Evolutionary conservation across 1,284 basidiomycete species (phyloP).

Genomic region (Malassezia globosa): DNA sequence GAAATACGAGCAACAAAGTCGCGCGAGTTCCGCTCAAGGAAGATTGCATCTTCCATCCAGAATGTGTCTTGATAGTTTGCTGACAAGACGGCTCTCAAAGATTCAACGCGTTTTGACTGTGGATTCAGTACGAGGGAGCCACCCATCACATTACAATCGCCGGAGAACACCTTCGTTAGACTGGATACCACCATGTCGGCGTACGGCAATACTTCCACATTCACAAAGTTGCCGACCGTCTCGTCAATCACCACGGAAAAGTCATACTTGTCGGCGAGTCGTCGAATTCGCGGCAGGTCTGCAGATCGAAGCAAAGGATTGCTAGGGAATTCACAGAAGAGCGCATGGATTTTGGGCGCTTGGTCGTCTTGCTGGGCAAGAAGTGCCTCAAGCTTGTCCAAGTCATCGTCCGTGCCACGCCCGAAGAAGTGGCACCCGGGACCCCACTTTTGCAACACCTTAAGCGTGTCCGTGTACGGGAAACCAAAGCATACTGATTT

Average conservation of each 20-base stretch:
- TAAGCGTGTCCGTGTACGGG: conserved; percentile 93
- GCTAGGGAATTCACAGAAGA: conserved; percentile 74
- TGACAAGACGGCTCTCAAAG: conserved; percentile 58
- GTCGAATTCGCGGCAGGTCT: conserved; percentile 65
- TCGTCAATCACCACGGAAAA: conserved; percentile 89
- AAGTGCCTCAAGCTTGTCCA: conserved; percentile 61
- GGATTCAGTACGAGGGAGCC: conserved; percentile 66
- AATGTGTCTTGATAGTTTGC: conserved; percentile 71
- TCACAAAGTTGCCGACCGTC: conserved; percentile 89
- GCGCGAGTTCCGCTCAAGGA: conserved; percentile 94
- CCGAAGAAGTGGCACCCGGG: conserved; percentile 86
- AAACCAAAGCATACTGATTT: conserved; percentile 56
- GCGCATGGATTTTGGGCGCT: conserved; percentile 49
- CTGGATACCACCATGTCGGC: conserved; percentile 90
- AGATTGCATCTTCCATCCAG: conserved; percentile 84
- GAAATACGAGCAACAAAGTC: conserved; percentile 70
- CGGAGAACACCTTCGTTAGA: conserved; percentile 88
- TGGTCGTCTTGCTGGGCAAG: conserved; percentile 51
- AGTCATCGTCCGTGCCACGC: conserved; percentile 63
- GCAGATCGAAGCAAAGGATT: conserved; percentile 82
- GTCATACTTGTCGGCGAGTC: conserved; percentile 73
- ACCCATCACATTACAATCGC: conserved; percentile 92
- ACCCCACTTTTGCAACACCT: conserved; percentile 92
- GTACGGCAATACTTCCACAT: conserved; percentile 79
- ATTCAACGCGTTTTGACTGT: conserved; percentile 57